phyloP scores from a whole-genome alignment of 768 basidiomycete species.

The Dioszegia hungarica region DNA sequence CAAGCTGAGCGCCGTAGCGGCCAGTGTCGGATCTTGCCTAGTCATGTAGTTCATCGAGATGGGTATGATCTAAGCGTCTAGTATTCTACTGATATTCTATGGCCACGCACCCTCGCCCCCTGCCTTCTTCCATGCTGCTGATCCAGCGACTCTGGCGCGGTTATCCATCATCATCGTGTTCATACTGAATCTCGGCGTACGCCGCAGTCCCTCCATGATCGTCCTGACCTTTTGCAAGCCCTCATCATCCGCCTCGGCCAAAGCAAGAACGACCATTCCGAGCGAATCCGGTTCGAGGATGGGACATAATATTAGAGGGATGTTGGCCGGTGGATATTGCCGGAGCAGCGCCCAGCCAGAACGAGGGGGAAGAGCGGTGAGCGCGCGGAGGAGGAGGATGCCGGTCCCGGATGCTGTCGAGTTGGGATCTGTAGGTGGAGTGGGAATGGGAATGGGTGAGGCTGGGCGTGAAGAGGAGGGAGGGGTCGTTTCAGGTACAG shows the following conservation, averaged over 20 bases:
- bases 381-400: conserved; percentile 20
- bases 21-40: no score
- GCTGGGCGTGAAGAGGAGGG: not conserved
- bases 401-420: conserved; percentile 28
- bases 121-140: conserved; percentile 16
- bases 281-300: conserved; percentile 37
- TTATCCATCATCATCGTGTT: conserved; percentile 29
- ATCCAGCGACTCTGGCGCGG: conserved; percentile 11
- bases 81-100: no score
- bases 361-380: conserved; percentile 5
- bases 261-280: conserved; percentile 17
- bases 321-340: conserved; percentile 17
- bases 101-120: conserved; percentile 22
- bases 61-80: no score
- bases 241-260: conserved; percentile 7
- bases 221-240: conserved; percentile 3
- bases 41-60: no score
- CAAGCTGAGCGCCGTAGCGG: no score
- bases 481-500: not conserved
- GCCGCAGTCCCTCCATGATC: conserved; percentile 18
- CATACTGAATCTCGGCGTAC: conserved; percentile 26
- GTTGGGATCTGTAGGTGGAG: conserved; percentile 12
- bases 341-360: conserved; percentile 8
- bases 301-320: conserved; percentile 16
- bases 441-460: not conserved